Percentiles rank a stretch among this genome's conserved stretches.
These are phyloP conservation scores for Proliferodiscus dingleyae DNA, from an alignment of 2,329 filamentous ascomycete genomes.

Conservation along the genomic window DNA sequence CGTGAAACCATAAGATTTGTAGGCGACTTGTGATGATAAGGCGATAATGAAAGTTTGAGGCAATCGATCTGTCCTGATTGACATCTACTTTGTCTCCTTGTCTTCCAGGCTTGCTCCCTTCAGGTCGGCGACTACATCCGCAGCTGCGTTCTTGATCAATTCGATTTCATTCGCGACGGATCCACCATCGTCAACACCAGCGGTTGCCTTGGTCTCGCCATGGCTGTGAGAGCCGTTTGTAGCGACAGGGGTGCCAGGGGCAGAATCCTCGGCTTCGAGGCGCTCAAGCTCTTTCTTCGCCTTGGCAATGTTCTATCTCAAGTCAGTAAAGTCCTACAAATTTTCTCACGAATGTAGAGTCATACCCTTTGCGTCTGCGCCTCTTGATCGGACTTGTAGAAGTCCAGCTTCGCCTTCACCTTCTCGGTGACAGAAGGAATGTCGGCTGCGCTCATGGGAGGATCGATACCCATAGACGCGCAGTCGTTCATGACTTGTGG, in stretches of 20 bases:
- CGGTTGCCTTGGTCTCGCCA: conserved; percentile 42
- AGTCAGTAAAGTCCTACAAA: neutral
- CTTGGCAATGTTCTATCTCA: conserved; percentile 85
- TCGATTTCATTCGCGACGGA: conserved; percentile 26
- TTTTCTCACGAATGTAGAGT: conserved; percentile 20
- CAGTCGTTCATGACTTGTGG: conserved; percentile 91
- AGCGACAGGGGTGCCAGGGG: conserved; percentile 40
- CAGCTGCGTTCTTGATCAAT: conserved; percentile 45
- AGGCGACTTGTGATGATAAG: too few relatives aligned
- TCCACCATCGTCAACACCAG: conserved; percentile 26
- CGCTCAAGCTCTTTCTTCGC: conserved; percentile 93
- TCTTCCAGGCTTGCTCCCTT: conserved; percentile 58
- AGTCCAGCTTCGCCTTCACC: conserved; percentile 82
- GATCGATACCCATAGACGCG: conserved; percentile 75
- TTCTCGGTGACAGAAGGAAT: conserved; percentile 78
- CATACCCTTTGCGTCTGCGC: conserved; percentile 85
- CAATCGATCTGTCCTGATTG: too few relatives aligned
- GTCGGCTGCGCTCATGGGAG: conserved; percentile 80
- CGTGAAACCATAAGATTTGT: too few relatives aligned
- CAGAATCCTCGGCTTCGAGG: conserved; percentile 64
- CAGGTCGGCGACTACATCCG: conserved; percentile 55
- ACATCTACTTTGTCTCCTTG: conserved; percentile 25
- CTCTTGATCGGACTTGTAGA: conserved; percentile 89
- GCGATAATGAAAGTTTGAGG: neutral
- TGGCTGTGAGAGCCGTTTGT: conserved; percentile 45